These are phyloP conservation scores for Botrytis paeoniae DNA, from an alignment of 2,329 filamentous ascomycete genomes.

Conservation along the genomic window DNA sequence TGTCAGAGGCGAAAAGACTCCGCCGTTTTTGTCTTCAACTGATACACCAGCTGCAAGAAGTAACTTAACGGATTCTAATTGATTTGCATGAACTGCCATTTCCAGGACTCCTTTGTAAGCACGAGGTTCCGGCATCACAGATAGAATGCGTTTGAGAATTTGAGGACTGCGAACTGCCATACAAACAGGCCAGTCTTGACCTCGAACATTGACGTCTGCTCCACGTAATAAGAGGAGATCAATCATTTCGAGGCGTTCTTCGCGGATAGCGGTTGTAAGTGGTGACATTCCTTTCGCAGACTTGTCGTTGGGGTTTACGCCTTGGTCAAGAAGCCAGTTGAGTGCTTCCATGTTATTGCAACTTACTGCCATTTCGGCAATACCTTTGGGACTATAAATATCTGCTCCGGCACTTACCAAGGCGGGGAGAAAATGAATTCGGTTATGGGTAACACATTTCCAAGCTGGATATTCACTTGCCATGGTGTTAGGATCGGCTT, in stretches of 20 bases:
- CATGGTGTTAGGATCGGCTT: slow-evolving; percentile 51
- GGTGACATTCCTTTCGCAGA: slow-evolving; percentile 57
- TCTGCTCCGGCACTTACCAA: slow-evolving; percentile 60
- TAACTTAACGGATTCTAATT: slow-evolving; percentile 65
- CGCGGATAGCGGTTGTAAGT: slow-evolving; percentile 63
- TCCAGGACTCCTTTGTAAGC: slow-evolving; percentile 66
- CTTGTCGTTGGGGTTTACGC: slow-evolving; percentile 59
- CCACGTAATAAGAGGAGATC: slow-evolving; percentile 56
- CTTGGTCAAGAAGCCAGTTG: slow-evolving; percentile 57
- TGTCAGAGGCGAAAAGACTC: slow-evolving; percentile 68
- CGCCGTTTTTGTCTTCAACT: slow-evolving; percentile 69
- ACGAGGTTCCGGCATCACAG: slow-evolving; percentile 54
- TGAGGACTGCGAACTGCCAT: slow-evolving; percentile 63
- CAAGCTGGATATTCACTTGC: slow-evolving; percentile 64
- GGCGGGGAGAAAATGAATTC: slow-evolving; percentile 57
- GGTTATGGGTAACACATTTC: slow-evolving; percentile 66
- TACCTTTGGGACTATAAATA: slow-evolving; percentile 58
- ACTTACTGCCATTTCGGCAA: slow-evolving; percentile 61
- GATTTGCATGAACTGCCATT: slow-evolving; percentile 63
- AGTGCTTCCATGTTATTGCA: slow-evolving; percentile 60
- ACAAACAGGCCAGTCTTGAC: slow-evolving; percentile 68
- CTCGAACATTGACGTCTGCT: slow-evolving; percentile 60
- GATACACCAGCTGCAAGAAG: slow-evolving; percentile 45
- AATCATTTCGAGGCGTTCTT: slow-evolving; percentile 57
- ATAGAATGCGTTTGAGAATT: slow-evolving; percentile 58